Percentiles rank a stretch among this genome's conserved stretches.
Evolutionary conservation across 106 monocot genomes (phyloP).

Genomic region (Dactylorhiza incarnata): DNA sequence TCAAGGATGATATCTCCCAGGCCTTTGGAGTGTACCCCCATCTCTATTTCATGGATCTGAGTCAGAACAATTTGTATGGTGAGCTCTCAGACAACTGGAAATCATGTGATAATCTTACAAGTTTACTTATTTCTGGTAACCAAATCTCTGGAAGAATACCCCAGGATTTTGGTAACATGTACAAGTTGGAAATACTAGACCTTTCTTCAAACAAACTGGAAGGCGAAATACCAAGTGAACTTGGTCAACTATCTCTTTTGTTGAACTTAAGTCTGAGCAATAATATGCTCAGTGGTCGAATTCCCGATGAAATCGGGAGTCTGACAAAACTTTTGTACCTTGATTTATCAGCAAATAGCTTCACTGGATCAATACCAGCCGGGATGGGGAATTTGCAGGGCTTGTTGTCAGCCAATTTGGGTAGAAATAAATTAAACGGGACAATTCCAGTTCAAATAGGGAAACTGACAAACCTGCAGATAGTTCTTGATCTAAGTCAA

Average conservation of each 20-base stretch:
- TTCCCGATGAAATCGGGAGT: constrained; percentile 9
- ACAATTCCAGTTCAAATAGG: constrained; percentile 21
- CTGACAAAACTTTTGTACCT: constrained; percentile 4
- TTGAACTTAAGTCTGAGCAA: constrained; percentile 11
- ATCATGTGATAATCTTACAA: constrained; percentile 11
- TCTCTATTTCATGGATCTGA: constrained; percentile 1
- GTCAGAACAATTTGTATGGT: constrained; percentile 13
- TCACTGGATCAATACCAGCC: constrained; percentile 4
- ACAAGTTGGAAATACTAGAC: constrained; percentile 9
- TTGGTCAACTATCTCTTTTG: neutral
- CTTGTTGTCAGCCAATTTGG: constrained; percentile 1
- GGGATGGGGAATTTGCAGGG: constrained; percentile 8
- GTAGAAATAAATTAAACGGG: constrained; percentile 13
- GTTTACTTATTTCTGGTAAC: constrained; percentile 11
- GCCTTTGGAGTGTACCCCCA: constrained; percentile 14
- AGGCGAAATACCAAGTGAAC: constrained; percentile 9
- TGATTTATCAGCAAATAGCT: constrained; percentile 17
- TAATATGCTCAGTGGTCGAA: constrained; percentile 12
- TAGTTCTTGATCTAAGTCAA: constrained; percentile 17
- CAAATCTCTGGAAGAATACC: constrained; percentile 22
- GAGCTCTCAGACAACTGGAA: constrained; percentile 14
- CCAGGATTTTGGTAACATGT: constrained; percentile 4
- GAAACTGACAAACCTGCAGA: constrained; percentile 18
- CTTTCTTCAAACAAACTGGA: constrained; percentile 16
- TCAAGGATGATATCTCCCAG: constrained; percentile 1